These are phyloP conservation scores for Kalmanozyma brasiliensis DNA, from an alignment of 1,284 basidiomycete genomes.

Conservation along the genomic window DNA sequence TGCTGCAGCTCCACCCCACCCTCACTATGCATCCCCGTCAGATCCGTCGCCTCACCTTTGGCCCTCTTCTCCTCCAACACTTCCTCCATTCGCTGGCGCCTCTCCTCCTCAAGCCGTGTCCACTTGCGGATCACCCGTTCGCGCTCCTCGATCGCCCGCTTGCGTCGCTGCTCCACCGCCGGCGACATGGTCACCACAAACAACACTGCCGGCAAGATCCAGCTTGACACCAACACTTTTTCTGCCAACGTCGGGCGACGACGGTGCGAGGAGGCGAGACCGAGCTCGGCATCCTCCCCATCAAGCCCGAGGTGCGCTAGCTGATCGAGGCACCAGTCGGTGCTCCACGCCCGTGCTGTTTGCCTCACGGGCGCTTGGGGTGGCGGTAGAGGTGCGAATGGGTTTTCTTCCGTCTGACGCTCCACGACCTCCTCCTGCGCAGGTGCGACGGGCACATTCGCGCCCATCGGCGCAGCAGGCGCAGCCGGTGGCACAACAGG, in stretches of 20 bases:
- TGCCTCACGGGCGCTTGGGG: constrained; percentile 33
- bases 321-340: constrained; percentile 46
- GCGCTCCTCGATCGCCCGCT: constrained; percentile 49
- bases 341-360: constrained; percentile 8
- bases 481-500: not conserved
- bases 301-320: constrained; percentile 46
- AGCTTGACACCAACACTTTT: constrained; percentile 2
- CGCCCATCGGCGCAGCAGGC: constrained; percentile 9
- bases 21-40: not conserved
- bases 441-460: constrained; percentile 22
- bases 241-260: not conserved
- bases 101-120: constrained; percentile 25
- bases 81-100: constrained; percentile 8
- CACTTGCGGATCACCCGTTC: constrained; percentile 41
- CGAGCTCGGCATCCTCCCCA: constrained; percentile 49
- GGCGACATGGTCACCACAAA: constrained; percentile 51
- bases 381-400: constrained; percentile 23
- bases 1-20: constrained; percentile 9
- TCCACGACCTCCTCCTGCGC: constrained; percentile 22
- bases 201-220: constrained; percentile 39
- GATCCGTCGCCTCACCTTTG: not conserved
- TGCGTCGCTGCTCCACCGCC: constrained; percentile 47
- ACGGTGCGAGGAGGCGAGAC: constrained; percentile 26
- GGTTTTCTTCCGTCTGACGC: constrained; percentile 16
- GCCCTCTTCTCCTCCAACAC: constrained; percentile 3